Percentiles rank a stretch among this genome's conserved stretches.
Conservation (phyloP, 2,329 filamentous ascomycete genomes). For the Epichloe hybrida region DNA sequence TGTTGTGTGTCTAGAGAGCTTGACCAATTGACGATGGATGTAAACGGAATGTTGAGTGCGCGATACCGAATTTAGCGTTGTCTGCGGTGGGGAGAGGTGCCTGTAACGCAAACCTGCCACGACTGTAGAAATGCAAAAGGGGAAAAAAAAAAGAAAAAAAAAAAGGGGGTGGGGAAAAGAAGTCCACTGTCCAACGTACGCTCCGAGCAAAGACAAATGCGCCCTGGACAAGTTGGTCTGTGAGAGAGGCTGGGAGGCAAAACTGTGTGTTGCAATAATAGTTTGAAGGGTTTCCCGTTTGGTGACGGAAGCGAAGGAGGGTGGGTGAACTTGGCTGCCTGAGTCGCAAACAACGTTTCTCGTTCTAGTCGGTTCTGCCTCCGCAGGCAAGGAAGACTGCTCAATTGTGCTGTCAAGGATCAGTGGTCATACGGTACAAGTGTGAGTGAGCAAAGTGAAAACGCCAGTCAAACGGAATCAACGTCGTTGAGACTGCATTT, state of each 20-base stretch:
- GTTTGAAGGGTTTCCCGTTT: background rate
- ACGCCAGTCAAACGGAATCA: background rate
- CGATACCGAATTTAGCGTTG: too few relatives aligned
- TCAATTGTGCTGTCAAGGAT: background rate
- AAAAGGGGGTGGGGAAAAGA: too few relatives aligned
- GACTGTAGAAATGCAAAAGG: too few relatives aligned
- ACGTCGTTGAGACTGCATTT: too few relatives aligned
- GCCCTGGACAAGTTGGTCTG: too few relatives aligned
- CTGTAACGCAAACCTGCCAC: too few relatives aligned
- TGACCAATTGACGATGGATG: background rate
- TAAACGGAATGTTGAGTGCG: background rate
- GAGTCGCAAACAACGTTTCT: conserved; percentile 20
- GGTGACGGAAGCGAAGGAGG: conserved; percentile 1
- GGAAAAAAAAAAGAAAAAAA: too few relatives aligned
- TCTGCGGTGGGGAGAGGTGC: too few relatives aligned
- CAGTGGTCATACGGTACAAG: background rate
- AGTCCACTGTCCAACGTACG: too few relatives aligned
- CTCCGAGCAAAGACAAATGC: too few relatives aligned
- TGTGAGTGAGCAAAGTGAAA: background rate
- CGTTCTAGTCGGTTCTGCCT: conserved; percentile 4
- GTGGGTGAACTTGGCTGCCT: conserved; percentile 18
- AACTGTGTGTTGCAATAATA: too few relatives aligned
- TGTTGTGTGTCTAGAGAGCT: background rate
- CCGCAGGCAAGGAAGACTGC: background rate
- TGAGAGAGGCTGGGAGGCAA: too few relatives aligned